Base-by-base conservation (phyloP, 768 basidiomycete species). In the Suillus subluteus region DNA sequence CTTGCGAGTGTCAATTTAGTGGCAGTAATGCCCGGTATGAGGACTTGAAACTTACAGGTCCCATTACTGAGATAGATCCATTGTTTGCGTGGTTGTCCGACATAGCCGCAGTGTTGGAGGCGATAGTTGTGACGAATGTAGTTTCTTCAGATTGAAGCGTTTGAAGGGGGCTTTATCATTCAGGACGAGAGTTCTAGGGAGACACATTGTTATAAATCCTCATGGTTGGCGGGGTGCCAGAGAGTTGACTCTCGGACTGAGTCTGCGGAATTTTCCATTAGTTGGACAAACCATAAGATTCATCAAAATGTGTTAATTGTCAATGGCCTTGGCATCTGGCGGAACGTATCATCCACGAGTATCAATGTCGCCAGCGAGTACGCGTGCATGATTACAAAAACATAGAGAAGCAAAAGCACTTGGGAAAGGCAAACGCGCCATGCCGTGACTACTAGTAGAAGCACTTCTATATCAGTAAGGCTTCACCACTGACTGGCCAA, bases 191-290 rank as follows among this genome's bases (percentile, higher is more conserved):
- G 18, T 32, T 30, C 30, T 2, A 8, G 23, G 26, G 16, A 30
- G 30, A n/a, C 4, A 35, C 15, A 23, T 4, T 37, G 6, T 38
- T 15, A 13, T 37, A 37, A 56, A 35, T 16, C 56, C 56, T 58
- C 56, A n/a, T 58, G 56, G 13, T 12, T 58, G 55, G 43, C 18
- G 21, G 55, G 35, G 35, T 58, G 35, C 35, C 35, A 58, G 56
- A 3, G 0, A n/a, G 4, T 21, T n/a, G 6, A 0, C 2, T n/a
- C 21, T n/a, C 3, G 12, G 12, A 9, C 26, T 26, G n/a, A n/a
- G n/a, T n/a, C n/a, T n/a, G 35, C 3, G n/a, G 8, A 23, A 23
- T 1, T 23, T 23, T 58, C 26, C 37, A 23, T 15, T 58, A 11
- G n/a, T 38, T 23, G n/a, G 37, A 38, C 56, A 23, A n/a, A 38